Evolutionary conservation across 768 basidiomycete species (phyloP).

Genomic region (Serpula lacrymans): DNA sequence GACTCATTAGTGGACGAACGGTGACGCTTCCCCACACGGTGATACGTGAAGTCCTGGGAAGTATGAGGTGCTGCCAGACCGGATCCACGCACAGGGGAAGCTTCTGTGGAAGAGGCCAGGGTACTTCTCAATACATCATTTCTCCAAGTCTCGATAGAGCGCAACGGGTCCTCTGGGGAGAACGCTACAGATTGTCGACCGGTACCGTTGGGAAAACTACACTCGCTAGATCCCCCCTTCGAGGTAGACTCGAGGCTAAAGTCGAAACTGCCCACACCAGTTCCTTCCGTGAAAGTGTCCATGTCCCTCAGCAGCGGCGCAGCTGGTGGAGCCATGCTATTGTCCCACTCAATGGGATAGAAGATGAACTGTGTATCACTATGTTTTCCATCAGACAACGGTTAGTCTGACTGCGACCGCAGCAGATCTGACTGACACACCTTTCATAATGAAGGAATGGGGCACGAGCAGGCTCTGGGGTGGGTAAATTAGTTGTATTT

Average conservation of each 20-base stretch:
- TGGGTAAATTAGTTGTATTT: slow-evolving; percentile 27
- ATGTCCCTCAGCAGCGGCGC: slow-evolving; percentile 54
- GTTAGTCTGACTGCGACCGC: background rate
- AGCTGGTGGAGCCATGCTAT: slow-evolving; percentile 24
- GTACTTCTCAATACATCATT: too few relatives aligned
- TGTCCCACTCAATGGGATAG: slow-evolving; percentile 24
- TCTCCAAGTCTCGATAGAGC: slow-evolving; percentile 21
- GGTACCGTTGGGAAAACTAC: too few relatives aligned
- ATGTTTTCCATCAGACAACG: slow-evolving; percentile 6
- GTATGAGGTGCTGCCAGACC: too few relatives aligned
- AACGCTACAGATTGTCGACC: slow-evolving; percentile 11
- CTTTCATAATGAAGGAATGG: slow-evolving; percentile 14
- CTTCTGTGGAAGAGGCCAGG: too few relatives aligned
- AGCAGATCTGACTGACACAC: slow-evolving; percentile 1
- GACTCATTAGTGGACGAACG: too few relatives aligned
- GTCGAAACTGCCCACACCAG: slow-evolving; percentile 50
- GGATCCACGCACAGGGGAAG: too few relatives aligned
- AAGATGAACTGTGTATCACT: slow-evolving; percentile 20
- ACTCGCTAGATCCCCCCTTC: too few relatives aligned
- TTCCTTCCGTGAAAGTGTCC: slow-evolving; percentile 61
- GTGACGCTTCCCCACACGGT: too few relatives aligned
- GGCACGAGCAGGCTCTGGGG: slow-evolving; percentile 15
- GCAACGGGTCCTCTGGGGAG: slow-evolving; percentile 17
- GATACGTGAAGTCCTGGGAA: too few relatives aligned
- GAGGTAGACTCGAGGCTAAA: slow-evolving; percentile 31